These are phyloP conservation scores for Citeromyces hawaiiensis DNA, from an alignment of 1,139 yeast genomes.

Conservation along the genomic window DNA sequence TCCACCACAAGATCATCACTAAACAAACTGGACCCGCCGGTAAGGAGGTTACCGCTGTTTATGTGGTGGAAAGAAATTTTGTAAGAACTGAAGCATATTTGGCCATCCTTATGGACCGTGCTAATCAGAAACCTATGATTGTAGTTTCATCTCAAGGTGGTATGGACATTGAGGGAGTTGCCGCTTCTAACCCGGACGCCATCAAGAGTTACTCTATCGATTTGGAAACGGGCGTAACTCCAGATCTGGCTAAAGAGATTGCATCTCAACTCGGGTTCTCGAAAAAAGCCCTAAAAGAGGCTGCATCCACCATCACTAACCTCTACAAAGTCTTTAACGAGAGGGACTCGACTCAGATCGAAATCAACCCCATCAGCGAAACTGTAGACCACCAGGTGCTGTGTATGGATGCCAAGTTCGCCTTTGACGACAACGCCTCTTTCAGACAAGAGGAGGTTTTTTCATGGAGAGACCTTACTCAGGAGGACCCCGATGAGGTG, in stretches of 20 bases:
- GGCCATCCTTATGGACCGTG: slow-evolving; percentile 92
- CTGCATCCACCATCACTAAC: slow-evolving; percentile 77
- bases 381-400: slow-evolving; percentile 80
- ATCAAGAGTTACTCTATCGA: slow-evolving; percentile 82
- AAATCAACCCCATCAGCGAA: slow-evolving; percentile 96
- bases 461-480: slow-evolving; percentile 93
- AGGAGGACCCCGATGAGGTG: slow-evolving; percentile 97
- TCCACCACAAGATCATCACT: slow-evolving; percentile 86
- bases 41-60: slow-evolving; percentile 93
- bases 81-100: slow-evolving; percentile 91
- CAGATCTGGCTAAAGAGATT: slow-evolving; percentile 58
- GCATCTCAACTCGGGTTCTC: slow-evolving; percentile 80
- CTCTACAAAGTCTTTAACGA: slow-evolving; percentile 81
- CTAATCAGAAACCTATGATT: slow-evolving; percentile 78
- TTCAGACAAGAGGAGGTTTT: slow-evolving; percentile 93
- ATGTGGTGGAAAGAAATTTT: slow-evolving; percentile 88
- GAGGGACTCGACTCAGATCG: slow-evolving; percentile 95
- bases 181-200: slow-evolving; percentile 81
- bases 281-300: slow-evolving; percentile 65
- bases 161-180: slow-evolving; percentile 99
- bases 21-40: slow-evolving; percentile 98
- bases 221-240: slow-evolving; percentile 70
- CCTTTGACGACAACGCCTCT: slow-evolving; percentile 91
- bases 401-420: slow-evolving; percentile 99
- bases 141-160: slow-evolving; percentile 98